phyloP scores from a whole-genome alignment of 306 rosid species.

The Medicago arabica region DNA sequence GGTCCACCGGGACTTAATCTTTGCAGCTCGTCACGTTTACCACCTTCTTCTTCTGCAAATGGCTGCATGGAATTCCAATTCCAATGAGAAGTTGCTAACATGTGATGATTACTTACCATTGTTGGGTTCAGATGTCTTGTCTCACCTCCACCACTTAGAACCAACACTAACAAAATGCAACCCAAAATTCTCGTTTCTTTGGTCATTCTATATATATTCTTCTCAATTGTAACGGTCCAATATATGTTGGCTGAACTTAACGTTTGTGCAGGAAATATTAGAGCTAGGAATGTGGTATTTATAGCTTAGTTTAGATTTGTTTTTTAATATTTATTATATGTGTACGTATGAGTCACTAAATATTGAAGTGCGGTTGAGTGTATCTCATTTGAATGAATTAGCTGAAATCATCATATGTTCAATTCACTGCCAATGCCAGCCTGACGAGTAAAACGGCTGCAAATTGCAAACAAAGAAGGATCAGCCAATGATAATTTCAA shows the following conservation, averaged over 20 bases:
- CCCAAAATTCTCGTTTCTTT: background rate
- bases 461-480: conserved; percentile 29
- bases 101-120: conserved; percentile 28
- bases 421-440: background rate
- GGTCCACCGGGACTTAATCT: conserved; percentile 75
- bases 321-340: background rate
- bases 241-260: conserved; percentile 7
- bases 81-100: background rate
- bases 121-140: conserved; percentile 48
- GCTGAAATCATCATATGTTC: conserved; percentile 1
- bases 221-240: too few species aligned
- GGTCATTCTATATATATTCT: background rate
- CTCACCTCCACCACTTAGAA: conserved; percentile 44
- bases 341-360: background rate
- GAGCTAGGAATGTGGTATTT: conserved; percentile 37
- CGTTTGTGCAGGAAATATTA: conserved; percentile 20
- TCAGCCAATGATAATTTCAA: conserved; percentile 12
- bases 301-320: conserved; percentile 18
- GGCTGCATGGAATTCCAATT: conserved; percentile 34
- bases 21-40: conserved; percentile 9
- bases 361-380: conserved; percentile 41
- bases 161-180: conserved; percentile 36
- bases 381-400: conserved; percentile 27
- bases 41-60: conserved; percentile 15
- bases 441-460: conserved; percentile 28